phyloP scores from a whole-genome alignment of 2,329 filamentous ascomycete species.

The Cladophialophora psammophila region DNA sequence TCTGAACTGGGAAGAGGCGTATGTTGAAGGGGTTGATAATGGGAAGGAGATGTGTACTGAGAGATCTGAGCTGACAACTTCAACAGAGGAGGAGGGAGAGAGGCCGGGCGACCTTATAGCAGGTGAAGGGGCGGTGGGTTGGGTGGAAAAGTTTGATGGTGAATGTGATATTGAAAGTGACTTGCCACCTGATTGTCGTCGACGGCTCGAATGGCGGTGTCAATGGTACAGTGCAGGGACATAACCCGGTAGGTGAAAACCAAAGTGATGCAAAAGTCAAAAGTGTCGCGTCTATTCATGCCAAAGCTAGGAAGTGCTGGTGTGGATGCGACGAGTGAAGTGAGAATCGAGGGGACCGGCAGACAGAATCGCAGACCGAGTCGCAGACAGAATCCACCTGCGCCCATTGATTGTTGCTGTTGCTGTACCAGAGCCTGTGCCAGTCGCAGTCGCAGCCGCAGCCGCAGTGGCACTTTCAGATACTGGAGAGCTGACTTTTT shows the following conservation, averaged over 20 bases:
- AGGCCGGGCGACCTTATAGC: background rate
- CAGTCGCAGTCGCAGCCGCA: constrained; percentile 13
- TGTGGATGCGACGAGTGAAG: constrained; percentile 24
- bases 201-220: constrained; percentile 40
- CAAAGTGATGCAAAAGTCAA: constrained; percentile 36
- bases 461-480: background rate
- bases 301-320: constrained; percentile 26
- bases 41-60: background rate
- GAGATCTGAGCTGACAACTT: background rate
- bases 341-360: constrained; percentile 24
- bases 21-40: background rate
- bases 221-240: constrained; percentile 37
- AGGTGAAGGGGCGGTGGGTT: background rate
- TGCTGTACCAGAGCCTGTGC: background rate
- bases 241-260: constrained; percentile 37
- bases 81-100: background rate
- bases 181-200: constrained; percentile 39
- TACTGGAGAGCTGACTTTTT: constrained; percentile 6
- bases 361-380: constrained; percentile 11
- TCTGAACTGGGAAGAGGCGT: background rate
- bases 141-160: background rate
- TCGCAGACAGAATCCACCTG: constrained; percentile 15
- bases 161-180: constrained; percentile 4
- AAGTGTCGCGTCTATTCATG: constrained; percentile 35
- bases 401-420: constrained; percentile 29